A percentile compares a stretch with the other conserved stretches of the same genome.
phyloP scores from a whole-genome alignment of 345 rosid species.

The Syzygium grande region DNA sequence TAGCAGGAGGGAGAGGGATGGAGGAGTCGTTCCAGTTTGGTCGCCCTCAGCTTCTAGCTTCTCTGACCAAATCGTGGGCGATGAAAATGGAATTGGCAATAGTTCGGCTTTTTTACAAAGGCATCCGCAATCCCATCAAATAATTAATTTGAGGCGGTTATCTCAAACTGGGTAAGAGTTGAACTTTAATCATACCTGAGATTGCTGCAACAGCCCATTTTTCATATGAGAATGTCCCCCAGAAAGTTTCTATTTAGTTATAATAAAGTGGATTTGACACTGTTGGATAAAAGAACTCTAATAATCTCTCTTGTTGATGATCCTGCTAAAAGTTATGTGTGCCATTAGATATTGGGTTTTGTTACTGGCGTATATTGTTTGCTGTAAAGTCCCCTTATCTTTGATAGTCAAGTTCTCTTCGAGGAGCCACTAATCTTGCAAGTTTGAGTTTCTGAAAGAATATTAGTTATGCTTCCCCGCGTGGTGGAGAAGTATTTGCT shows the following conservation, averaged over 20 bases:
- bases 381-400: not conserved
- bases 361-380: not conserved
- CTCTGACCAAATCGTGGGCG: constrained; percentile 71
- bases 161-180: constrained; percentile 75
- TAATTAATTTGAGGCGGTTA: constrained; percentile 75
- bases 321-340: not conserved
- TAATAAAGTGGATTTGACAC: not conserved
- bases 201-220: not conserved
- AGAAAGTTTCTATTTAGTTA: not conserved
- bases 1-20: constrained; percentile 80
- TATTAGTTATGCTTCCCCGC: not conserved
- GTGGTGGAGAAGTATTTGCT: not conserved
- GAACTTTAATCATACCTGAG: not conserved
- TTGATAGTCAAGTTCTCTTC: not conserved
- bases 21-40: constrained; percentile 95
- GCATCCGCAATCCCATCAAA: constrained; percentile 77
- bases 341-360: not conserved
- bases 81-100: constrained; percentile 66
- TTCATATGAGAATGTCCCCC: not conserved
- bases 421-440: not conserved
- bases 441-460: not conserved
- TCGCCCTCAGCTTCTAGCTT: constrained; percentile 59
- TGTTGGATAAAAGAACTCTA: not conserved
- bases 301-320: not conserved
- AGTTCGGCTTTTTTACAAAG: constrained; percentile 77